Evolutionary conservation across 2,329 filamentous ascomycete species (phyloP), one percentile per base, ranked within the genome.

Genomic region (Cladosporium sp.): DNA sequence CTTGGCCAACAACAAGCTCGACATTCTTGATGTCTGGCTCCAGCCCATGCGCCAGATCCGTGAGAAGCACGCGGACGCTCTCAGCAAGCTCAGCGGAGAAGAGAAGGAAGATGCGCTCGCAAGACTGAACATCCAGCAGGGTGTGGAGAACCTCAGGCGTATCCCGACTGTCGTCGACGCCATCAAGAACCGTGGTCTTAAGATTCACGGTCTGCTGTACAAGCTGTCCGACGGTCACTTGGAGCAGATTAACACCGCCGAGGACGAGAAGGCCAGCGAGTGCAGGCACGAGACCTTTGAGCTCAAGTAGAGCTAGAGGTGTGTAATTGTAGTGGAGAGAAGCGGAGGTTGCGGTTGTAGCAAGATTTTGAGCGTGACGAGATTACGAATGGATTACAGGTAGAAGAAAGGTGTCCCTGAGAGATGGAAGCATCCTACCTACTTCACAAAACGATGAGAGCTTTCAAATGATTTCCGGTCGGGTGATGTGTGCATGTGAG

Each of bases 171-270:
- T 96, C 32, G 83, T 88, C 72, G 88, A 91, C 67, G 91, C 90
- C 28, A 86, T 93, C 66, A 77, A 81, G 69, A 88, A 92, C 71
- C 83, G 90, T 30, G 90, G 89, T 1, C 78, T 96, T 49, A 81
- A 89, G 77, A 85, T 96, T 6, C 91, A 95, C 76, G 92, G 91
- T n/a, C 83, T 89, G 62, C 81, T 96, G 16, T 94, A 91, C 76
- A 89, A 95, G 72, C 81, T 88, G 66, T 83, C 75, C 5, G 82
- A 76, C 26, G 86, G 85, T n/a, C 75, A 82, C 56, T 77, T 88
- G 70, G 80, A 83, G 64, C 79, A 86, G 66, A 69, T 89, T 66
- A 82, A 85, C 49, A 68, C 63, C 18, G 58, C 65, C 11, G 75
- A 76, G 70, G 67, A 80, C 53, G 75, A 76, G 65, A 65, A 70